These are phyloP conservation scores for Papiliotrema flavescens DNA, from an alignment of 1,284 basidiomycete species.

Conservation along the genomic window DNA sequence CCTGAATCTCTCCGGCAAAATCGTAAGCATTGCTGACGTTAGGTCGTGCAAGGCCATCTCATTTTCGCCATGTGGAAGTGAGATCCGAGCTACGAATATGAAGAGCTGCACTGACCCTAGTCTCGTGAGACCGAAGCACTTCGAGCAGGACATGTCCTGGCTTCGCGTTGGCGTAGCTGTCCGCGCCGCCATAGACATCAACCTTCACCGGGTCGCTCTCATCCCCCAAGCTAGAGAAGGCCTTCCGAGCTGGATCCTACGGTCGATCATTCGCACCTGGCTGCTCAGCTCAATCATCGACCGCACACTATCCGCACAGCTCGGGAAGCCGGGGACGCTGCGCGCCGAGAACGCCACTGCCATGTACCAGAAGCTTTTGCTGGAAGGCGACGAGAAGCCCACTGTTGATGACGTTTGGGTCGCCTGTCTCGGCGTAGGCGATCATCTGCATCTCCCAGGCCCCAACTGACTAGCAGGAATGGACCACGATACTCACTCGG, in stretches of 20 bases:
- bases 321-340: conserved; percentile 19
- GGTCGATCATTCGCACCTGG: conserved; percentile 34
- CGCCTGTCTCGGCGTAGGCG: background rate
- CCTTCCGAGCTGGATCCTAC: conserved; percentile 23
- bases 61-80: conserved; percentile 33
- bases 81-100: background rate
- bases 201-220: conserved; percentile 31
- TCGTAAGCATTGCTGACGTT: too few relatives aligned
- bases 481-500: background rate
- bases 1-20: too few relatives aligned
- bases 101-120: conserved; percentile 5
- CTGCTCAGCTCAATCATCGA: conserved; percentile 19
- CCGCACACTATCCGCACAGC: conserved; percentile 20
- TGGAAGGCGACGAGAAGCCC: background rate
- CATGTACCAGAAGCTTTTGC: conserved; percentile 7
- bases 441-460: too few relatives aligned
- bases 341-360: conserved; percentile 11
- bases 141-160: conserved; percentile 36
- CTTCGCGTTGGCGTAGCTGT: conserved; percentile 27
- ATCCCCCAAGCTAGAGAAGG: conserved; percentile 17
- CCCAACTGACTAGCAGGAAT: background rate
- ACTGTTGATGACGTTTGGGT: background rate
- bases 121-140: conserved; percentile 28
- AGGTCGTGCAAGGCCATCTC: conserved; percentile 28
- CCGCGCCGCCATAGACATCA: conserved; percentile 35